Conservation (phyloP, 257 asterid genomes). For the Solanum bulbocastanum region DNA sequence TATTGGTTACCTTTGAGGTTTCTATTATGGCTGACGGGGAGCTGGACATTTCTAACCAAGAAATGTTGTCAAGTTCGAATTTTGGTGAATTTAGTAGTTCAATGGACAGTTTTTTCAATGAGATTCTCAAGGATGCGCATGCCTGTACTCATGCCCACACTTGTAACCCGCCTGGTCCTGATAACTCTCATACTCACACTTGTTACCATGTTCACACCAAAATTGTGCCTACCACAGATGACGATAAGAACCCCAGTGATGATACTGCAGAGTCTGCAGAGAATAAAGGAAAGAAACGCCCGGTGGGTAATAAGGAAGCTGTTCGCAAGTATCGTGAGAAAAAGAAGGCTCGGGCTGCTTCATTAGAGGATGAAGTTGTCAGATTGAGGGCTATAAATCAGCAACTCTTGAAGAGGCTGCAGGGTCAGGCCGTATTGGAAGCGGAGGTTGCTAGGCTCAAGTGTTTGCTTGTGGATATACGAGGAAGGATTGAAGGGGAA, state of each 20-base stretch:
- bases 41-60: conserved; percentile 31
- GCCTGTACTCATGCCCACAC: conserved; percentile 91
- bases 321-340: conserved; percentile 93
- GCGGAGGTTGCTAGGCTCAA: conserved; percentile 90
- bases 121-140: conserved; percentile 31
- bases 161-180: conserved; percentile 91
- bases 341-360: conserved; percentile 87
- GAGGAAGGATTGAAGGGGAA: conserved; percentile 97
- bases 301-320: conserved; percentile 90
- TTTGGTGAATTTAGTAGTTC: conserved; percentile 34
- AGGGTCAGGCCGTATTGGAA: conserved; percentile 78
- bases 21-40: conserved; percentile 30
- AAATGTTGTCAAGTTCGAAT: conserved; percentile 25
- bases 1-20: background rate
- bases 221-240: conserved; percentile 59
- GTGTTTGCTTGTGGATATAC: conserved; percentile 88
- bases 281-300: conserved; percentile 58
- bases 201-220: conserved; percentile 96
- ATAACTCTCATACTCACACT: conserved; percentile 64
- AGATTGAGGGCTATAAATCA: conserved; percentile 72
- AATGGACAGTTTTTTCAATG: conserved; percentile 29
- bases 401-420: conserved; percentile 82
- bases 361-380: conserved; percentile 78
- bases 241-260: conserved; percentile 51
- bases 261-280: conserved; percentile 90